A percentile compares a stretch with the other conserved stretches of the same genome.
phyloP scores from a whole-genome alignment of 139 green algal species.

The Desmodesmus armatus region DNA sequence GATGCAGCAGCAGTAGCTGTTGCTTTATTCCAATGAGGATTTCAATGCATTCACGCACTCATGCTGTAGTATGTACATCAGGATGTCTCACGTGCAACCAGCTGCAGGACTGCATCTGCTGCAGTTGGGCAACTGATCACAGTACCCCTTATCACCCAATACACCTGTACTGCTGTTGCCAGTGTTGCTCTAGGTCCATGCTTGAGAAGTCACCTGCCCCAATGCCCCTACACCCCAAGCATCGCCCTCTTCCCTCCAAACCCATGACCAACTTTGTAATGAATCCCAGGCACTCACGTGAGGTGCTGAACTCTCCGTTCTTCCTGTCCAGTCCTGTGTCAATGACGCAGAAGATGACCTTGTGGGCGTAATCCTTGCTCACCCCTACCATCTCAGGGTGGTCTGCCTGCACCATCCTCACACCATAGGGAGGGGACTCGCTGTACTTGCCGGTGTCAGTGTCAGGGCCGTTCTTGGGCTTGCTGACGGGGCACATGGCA shows the following conservation, averaged over 20 bases:
- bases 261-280: background rate
- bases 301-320: slow-evolving; percentile 9
- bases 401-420: slow-evolving; percentile 20
- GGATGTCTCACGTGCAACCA: too few species aligned
- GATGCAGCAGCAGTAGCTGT: too few species aligned
- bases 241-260: background rate
- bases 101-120: background rate
- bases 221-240: background rate
- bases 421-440: background rate
- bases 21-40: too few species aligned
- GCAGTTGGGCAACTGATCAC: background rate
- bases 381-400: background rate
- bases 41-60: too few species aligned
- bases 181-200: background rate
- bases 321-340: slow-evolving; percentile 11
- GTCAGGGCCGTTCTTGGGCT: too few species aligned
- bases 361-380: background rate
- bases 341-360: slow-evolving; percentile 33
- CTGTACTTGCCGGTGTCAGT: background rate
- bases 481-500: too few species aligned
- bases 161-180: background rate
- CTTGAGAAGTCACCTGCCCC: too few species aligned
- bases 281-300: background rate
- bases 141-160: background rate
- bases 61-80: too few species aligned